These are phyloP conservation scores for Botrytis squamosa DNA, from an alignment of 2,329 filamentous ascomycete species.

Conservation along the genomic window DNA sequence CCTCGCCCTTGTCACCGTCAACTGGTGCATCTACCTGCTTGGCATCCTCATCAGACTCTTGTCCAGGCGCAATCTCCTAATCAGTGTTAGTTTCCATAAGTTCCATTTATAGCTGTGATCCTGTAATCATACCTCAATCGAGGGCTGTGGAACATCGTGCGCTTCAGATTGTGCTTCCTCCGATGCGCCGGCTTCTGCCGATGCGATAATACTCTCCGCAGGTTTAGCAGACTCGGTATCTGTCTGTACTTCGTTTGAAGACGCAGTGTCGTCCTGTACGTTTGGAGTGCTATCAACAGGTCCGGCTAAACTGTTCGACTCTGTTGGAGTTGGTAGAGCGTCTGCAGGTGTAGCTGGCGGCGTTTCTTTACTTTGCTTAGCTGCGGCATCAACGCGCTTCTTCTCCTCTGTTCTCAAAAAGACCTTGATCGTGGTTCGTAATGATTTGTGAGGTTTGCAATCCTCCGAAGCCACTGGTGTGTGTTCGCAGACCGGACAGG, in stretches of 20 bases:
- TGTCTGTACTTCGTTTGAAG: conserved; percentile 20
- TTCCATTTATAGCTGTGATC: neutral
- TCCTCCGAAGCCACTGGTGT: conserved; percentile 81
- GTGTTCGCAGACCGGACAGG: conserved; percentile 92
- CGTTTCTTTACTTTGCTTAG: conserved; percentile 42
- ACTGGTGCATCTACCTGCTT: conserved; percentile 26
- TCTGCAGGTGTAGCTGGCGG: conserved; percentile 38
- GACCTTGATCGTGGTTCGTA: conserved; percentile 89
- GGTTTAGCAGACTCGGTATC: neutral
- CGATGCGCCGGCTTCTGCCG: conserved; percentile 20
- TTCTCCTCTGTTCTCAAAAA: conserved; percentile 90
- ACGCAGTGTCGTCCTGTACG: conserved; percentile 21
- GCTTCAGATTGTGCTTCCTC: conserved; percentile 31
- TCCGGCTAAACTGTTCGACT: conserved; percentile 28
- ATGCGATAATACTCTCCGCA: conserved; percentile 23
- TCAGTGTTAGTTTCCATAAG: conserved; percentile 26
- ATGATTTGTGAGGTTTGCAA: conserved; percentile 82
- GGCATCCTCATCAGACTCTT: conserved; percentile 35
- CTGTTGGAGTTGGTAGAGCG: conserved; percentile 26
- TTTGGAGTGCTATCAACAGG: conserved; percentile 29
- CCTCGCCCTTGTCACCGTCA: conserved; percentile 24
- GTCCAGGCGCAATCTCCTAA: conserved; percentile 39
- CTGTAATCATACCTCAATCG: conserved; percentile 40
- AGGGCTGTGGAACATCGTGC: conserved; percentile 41
- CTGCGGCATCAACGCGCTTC: conserved; percentile 69